phyloP scores from a whole-genome alignment of 1,284 basidiomycete genomes.

The Phylloboletellus chloephorus region DNA sequence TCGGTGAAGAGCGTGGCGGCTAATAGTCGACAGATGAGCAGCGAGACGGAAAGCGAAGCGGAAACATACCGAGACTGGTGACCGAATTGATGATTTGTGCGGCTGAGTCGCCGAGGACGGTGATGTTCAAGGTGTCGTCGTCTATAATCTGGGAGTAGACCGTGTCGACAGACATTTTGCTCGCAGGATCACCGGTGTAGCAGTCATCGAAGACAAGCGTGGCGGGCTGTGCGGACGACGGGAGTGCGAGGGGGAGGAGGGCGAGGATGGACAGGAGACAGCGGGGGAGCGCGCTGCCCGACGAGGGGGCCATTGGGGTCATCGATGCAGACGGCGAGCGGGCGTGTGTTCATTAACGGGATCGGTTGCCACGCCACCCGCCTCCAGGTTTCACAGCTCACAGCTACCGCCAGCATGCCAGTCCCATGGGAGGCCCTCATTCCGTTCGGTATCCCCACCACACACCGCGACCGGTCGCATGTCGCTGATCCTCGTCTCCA shows the following conservation, averaged over 20 bases:
- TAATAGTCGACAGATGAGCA: conserved; percentile 3
- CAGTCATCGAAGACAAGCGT: conserved; percentile 54
- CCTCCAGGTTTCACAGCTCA: no score
- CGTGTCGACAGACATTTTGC: conserved; percentile 61
- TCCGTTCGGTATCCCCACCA: conserved; percentile 66
- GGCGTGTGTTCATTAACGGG: conserved; percentile 20
- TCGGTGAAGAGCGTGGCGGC: conserved; percentile 82
- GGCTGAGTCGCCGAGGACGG: conserved; percentile 55
- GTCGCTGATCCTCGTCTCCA: conserved; percentile 30
- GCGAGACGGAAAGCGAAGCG: conserved; percentile 2
- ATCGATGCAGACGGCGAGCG: conserved; percentile 21
- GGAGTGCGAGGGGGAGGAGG: conserved; percentile 21
- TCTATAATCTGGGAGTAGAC: conserved; percentile 72
- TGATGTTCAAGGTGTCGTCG: conserved; percentile 56
- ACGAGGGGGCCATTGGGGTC: conserved; percentile 11
- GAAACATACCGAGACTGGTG: conserved; percentile 53
- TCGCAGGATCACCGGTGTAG: conserved; percentile 47
- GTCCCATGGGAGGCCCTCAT: conserved; percentile 94
- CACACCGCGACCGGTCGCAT: accelerated
- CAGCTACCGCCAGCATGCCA: conserved; percentile 69
- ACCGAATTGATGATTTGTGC: conserved; percentile 56
- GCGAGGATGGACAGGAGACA: conserved; percentile 9
- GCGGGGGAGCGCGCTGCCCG: neutral
- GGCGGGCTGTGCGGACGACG: conserved; percentile 43
- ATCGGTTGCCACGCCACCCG: conserved; percentile 1